These are phyloP conservation scores for Metschnikowia cerradonensis DNA, from an alignment of 805 yeast genomes.

Conservation along the genomic window DNA sequence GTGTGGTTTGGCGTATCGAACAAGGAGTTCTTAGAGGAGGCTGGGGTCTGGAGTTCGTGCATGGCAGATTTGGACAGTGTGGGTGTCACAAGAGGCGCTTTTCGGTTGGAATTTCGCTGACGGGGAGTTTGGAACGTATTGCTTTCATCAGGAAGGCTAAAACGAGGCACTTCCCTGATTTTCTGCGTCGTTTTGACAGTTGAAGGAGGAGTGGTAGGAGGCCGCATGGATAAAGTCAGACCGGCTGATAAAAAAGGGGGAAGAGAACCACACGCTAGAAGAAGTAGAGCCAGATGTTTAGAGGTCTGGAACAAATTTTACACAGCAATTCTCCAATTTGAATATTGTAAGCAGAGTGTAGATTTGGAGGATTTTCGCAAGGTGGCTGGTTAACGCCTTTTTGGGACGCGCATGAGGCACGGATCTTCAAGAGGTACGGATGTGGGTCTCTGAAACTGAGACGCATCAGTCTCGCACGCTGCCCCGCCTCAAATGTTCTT, in stretches of 20 bases:
- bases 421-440: not conserved
- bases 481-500: too few relatives aligned
- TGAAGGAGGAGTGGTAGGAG: conserved; percentile 1
- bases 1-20: conserved; percentile 2
- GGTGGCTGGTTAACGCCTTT: conserved; percentile 9
- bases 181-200: not conserved
- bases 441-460: not conserved
- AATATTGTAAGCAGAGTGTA: not conserved
- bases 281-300: too few relatives aligned
- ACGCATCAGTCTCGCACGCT: too few relatives aligned
- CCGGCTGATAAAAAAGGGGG: not conserved
- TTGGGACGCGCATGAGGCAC: not conserved
- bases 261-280: not conserved
- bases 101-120: not conserved
- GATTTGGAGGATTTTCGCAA: not conserved
- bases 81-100: not conserved
- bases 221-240: not conserved
- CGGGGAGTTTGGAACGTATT: not conserved
- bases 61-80: not conserved
- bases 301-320: too few relatives aligned
- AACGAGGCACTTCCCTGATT: not conserved
- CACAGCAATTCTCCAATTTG: not conserved
- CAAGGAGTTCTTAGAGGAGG: conserved; percentile 4
- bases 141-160: not conserved
- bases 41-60: conserved; percentile 13